Conservation (phyloP, 2,329 filamentous ascomycete species). For the Rachicladosporium sp. region DNA sequence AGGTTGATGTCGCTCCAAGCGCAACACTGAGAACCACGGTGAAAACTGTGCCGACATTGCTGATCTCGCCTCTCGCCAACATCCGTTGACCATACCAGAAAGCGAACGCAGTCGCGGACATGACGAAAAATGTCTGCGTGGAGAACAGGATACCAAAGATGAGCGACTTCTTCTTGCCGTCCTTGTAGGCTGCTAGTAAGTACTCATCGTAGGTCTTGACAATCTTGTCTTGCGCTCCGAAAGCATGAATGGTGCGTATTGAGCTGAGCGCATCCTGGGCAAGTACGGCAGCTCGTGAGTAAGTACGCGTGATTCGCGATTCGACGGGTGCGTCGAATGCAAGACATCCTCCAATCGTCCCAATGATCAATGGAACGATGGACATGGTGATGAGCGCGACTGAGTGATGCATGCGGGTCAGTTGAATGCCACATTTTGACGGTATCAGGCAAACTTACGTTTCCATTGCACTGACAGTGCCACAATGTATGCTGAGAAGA, state of each 20-base stretch:
- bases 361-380: conserved; percentile 34
- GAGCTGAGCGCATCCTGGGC: conserved; percentile 41
- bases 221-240: conserved; percentile 34
- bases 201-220: conserved; percentile 31
- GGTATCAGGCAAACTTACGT: conserved; percentile 7
- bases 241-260: conserved; percentile 38
- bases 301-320: conserved; percentile 20
- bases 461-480: conserved; percentile 32
- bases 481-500: conserved; percentile 29
- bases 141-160: conserved; percentile 33
- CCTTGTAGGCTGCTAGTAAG: conserved; percentile 30
- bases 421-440: too few relatives aligned
- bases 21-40: conserved; percentile 23
- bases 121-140: conserved; percentile 30
- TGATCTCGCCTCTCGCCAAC: conserved; percentile 21
- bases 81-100: conserved; percentile 35
- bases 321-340: conserved; percentile 5
- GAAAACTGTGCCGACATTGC: conserved; percentile 23
- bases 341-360: conserved; percentile 22
- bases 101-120: conserved; percentile 26
- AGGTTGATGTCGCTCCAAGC: conserved; percentile 28
- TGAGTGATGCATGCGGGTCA: too few relatives aligned
- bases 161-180: conserved; percentile 33
- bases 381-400: conserved; percentile 33
- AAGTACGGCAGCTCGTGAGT: conserved; percentile 32